Evolutionary conservation across 2,329 filamentous ascomycete species (phyloP), one percentile per base, ranked within the genome.

Genomic region (Neofusicoccum ribis): DNA sequence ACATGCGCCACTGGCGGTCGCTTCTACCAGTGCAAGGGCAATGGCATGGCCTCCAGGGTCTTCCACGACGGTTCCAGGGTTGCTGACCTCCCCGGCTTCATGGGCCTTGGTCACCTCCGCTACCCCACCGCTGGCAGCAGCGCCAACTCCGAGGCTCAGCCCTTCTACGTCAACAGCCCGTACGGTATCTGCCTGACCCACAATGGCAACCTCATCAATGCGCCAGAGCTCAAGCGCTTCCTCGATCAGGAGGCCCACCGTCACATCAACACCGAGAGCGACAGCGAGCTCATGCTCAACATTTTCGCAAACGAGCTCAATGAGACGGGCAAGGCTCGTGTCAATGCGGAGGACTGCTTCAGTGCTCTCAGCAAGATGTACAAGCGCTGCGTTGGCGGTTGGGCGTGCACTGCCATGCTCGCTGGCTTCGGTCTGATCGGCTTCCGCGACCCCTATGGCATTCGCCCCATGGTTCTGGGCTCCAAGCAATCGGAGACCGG

Each of bases 41-140:
- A 93, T 74, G 93, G 93, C 64, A 90, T 97, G 85, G 93, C 91
- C 46, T 86, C 89, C 65, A 91, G 89, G 75, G 92, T 96, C 70
- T 96, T 97, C 79, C 84, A 89, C 62, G 91, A 96, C 69, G 93
- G 92, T 69, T 85, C 87, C 66, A 86, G 90, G 67, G 84, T 93
- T 46, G 81, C 85, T 56, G 88, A 93, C 72, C 84, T 95, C 60
- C 90, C 92, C 12, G 93, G 93, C 39, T 94, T 87, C 78, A 93
- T 95, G 90, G 92, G 92, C 67, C 84, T 97, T 67, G 90, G 87
- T 47, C 93, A 97, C 78, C 79, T 97, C 70, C 85, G 93, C 76
- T 97, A 97, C 78, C 93, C 93, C 11, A 97, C 93, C 7, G 91
- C 91, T 12, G 93, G 93, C 65, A 95, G 89, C 76, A 91, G 89